Base-by-base conservation (phyloP, 1,284 basidiomycete genomes). In the Gymnopus androsaceus region DNA sequence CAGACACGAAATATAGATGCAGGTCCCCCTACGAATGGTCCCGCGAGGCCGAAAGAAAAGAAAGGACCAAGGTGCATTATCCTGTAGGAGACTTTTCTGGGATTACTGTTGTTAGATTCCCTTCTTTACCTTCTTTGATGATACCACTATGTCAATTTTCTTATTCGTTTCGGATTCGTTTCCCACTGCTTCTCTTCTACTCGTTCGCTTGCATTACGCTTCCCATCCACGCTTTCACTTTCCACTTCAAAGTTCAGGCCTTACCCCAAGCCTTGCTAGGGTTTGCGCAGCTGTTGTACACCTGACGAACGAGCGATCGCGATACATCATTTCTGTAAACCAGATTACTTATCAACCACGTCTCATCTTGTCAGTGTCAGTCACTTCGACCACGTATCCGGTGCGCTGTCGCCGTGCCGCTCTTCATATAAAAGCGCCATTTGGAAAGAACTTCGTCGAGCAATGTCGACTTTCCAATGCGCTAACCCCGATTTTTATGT, bases 41-140 rank as follows among this genome's bases (percentile, higher is more conserved):
- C 72, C 40, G 61, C 62, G 40, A 75, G 71, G 65, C 61, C 66
- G 55, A 68, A 68, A 59, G 64, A 72, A 53, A 75, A 74, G 66
- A 76, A 79, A 68, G 72, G 74, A 72, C 73, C 70, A 69, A 72
- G 79, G 75, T 91, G 88, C 83, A 79, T 88, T 74, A 83, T 90
- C 78, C 82, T 91, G 84, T 90, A 88, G 83, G 78, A 75, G 80
- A 73, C 75, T 76, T 75, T 74, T 75, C 72, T 75, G 77, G 80
- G 81, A 80, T 78, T 75, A 70, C 71, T 73, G 74, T 73, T 78
- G 74, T 80, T 88, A 85, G 84, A 85, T 77, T 80, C 77, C 68
- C 72, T 72, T 69, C 62, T 74, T 80, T 81, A 76, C 77, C 78
- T 79, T 73, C 66, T 76, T 80, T 77, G 79, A 88, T 86, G 85